These are phyloP conservation scores for Cladophialophora yegresii DNA, from an alignment of 2,329 filamentous ascomycete genomes.

Conservation along the genomic window DNA sequence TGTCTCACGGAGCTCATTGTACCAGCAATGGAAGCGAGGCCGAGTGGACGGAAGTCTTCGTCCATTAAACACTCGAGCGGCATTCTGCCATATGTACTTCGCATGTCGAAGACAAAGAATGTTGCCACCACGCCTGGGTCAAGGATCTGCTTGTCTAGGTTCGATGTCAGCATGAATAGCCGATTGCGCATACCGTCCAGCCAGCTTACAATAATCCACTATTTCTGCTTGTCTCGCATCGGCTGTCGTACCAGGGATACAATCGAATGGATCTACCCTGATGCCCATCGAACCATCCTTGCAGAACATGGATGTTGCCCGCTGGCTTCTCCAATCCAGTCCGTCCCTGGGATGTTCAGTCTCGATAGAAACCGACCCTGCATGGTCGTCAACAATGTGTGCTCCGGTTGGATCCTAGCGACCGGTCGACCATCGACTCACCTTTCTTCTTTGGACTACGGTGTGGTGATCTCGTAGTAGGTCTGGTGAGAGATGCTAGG, in stretches of 20 bases:
- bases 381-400: not conserved
- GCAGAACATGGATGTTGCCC: not conserved
- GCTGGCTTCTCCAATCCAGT: not conserved
- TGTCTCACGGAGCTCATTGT: slow-evolving; percentile 7
- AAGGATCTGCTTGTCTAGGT: slow-evolving; percentile 2
- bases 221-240: slow-evolving; percentile 3
- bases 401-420: not conserved
- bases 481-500: not conserved
- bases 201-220: slow-evolving; percentile 3
- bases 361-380: not conserved
- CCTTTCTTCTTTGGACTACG: not conserved
- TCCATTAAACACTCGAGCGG: slow-evolving; percentile 4
- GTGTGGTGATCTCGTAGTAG: not conserved
- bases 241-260: slow-evolving; percentile 1
- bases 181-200: not conserved
- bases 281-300: slow-evolving; percentile 7
- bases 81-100: slow-evolving; percentile 3
- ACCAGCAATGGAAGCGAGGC: slow-evolving; percentile 1
- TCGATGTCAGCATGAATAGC: not conserved
- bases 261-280: slow-evolving; percentile 5
- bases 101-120: slow-evolving; percentile 9
- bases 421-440: not conserved
- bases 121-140: slow-evolving; percentile 5
- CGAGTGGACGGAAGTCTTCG: slow-evolving; percentile 3
- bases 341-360: not conserved